Percentiles rank a stretch among this genome's conserved stretches.
Conservation (phyloP, 2,329 filamentous ascomycete species). For the Paraphaeosphaeria sporulosa region DNA sequence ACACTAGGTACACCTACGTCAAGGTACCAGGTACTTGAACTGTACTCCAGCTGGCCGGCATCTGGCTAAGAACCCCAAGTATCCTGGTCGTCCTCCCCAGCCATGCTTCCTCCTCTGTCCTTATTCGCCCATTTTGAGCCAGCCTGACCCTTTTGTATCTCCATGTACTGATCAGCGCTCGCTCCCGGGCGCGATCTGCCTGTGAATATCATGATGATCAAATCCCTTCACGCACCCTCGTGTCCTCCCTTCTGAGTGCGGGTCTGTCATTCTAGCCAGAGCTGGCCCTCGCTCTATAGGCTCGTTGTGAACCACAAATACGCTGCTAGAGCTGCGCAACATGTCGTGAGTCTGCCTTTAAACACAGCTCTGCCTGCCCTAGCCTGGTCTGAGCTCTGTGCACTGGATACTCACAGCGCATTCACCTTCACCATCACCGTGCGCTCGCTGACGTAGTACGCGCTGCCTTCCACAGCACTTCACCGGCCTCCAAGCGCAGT, state of each 20-base stretch:
- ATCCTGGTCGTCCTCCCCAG: conserved; percentile 43
- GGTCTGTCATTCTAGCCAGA: conserved; percentile 39
- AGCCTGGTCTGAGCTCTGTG: conserved; percentile 13
- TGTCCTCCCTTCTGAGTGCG: conserved; percentile 40
- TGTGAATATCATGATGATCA: conserved; percentile 50
- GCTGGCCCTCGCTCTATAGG: conserved; percentile 44
- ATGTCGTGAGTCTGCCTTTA: conserved; percentile 48
- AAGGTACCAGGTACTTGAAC: conserved; percentile 29
- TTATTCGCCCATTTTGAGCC: conserved; percentile 45
- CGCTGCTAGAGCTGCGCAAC: conserved; percentile 34
- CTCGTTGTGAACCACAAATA: conserved; percentile 34
- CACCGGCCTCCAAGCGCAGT: conserved; percentile 53
- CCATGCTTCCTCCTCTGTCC: conserved; percentile 31
- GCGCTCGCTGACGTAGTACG: conserved; percentile 40
- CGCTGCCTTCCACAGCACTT: conserved; percentile 45
- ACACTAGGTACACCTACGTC: conserved; percentile 13
- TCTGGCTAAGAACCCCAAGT: conserved; percentile 39
- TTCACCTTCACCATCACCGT: conserved; percentile 13
- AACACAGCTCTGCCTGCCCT: conserved; percentile 23
- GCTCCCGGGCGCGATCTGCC: conserved; percentile 42
- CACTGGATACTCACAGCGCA: conserved; percentile 13
- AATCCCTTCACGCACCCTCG: conserved; percentile 38
- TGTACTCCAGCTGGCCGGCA: conserved; percentile 36
- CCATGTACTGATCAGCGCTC: conserved; percentile 50
- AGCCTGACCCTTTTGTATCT: conserved; percentile 48